Evolutionary conservation across 768 basidiomycete species (phyloP).

Genomic region (Saitozyma podzolica): DNA sequence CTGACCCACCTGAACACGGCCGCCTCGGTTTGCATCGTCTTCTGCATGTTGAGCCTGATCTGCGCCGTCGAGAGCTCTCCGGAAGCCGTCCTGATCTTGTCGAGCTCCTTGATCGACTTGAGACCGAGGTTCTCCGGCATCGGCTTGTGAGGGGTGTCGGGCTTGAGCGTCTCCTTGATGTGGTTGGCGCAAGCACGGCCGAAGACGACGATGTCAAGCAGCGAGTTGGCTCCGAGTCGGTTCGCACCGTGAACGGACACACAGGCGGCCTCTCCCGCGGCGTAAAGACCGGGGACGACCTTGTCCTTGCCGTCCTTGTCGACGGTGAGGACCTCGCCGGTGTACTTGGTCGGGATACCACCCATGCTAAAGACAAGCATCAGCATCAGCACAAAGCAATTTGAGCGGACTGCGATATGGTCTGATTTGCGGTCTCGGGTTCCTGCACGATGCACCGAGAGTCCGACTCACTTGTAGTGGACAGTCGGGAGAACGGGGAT

Average conservation of each 20-base stretch:
- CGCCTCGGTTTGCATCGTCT: conserved; percentile 97
- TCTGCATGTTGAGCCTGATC: conserved; percentile 94
- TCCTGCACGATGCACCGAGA: not conserved
- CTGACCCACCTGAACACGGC: conserved; percentile 78
- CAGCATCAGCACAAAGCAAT: too few relatives aligned
- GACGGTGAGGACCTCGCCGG: conserved; percentile 89
- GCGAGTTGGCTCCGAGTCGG: conserved; percentile 98
- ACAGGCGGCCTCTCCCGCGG: conserved; percentile 97
- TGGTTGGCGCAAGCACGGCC: conserved; percentile 99
- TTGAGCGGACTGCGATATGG: too few relatives aligned
- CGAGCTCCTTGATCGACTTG: conserved; percentile 78
- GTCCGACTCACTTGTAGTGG: conserved; percentile 84
- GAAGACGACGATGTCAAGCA: conserved; percentile 97
- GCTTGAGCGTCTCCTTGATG: conserved; percentile 84
- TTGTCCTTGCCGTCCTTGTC: conserved; percentile 88
- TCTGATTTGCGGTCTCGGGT: too few relatives aligned
- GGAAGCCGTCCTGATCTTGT: conserved; percentile 71
- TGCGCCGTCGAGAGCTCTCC: conserved; percentile 84
- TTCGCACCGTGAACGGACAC: conserved; percentile 99
- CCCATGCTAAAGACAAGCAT: conserved; percentile 63
- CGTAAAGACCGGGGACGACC: conserved; percentile 93
- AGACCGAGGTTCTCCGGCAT: conserved; percentile 85
- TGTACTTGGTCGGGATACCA: conserved; percentile 98
- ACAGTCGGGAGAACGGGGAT: conserved; percentile 98
- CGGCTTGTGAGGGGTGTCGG: conserved; percentile 85